Evolutionary conservation across 768 basidiomycete genomes (phyloP).

Genomic region (Rhizopogon vinicolor): DNA sequence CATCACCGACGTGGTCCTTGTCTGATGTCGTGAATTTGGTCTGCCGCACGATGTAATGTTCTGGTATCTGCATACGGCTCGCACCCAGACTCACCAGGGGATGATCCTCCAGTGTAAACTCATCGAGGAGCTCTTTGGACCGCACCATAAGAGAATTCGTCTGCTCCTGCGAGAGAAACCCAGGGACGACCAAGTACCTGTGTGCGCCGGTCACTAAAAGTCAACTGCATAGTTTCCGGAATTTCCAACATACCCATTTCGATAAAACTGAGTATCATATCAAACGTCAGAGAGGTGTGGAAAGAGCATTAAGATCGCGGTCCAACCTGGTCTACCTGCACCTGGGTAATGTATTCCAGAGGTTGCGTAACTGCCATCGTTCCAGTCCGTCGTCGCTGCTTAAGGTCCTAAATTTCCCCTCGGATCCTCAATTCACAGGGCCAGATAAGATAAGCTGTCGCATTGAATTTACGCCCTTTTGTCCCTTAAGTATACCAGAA

Average conservation of each 20-base stretch:
- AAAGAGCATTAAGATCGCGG: neutral
- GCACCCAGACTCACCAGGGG: conserved; percentile 54
- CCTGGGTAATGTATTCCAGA: conserved; percentile 47
- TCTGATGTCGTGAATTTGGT: conserved; percentile 86
- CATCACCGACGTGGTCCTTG: conserved; percentile 78
- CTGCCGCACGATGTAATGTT: conserved; percentile 30
- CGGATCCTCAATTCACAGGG: no score
- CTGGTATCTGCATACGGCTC: neutral
- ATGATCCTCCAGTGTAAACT: conserved; percentile 74
- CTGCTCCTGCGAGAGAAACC: conserved; percentile 61
- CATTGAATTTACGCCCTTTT: no score
- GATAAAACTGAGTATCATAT: conserved; percentile 41
- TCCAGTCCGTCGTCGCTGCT: neutral
- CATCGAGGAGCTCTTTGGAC: conserved; percentile 72
- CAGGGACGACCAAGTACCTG: conserved; percentile 77
- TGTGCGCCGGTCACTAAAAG: neutral
- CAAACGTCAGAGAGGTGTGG: neutral
- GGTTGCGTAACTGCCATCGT: neutral
- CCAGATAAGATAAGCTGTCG: neutral
- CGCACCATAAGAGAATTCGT: conserved; percentile 58
- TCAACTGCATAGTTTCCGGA: neutral
- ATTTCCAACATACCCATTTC: conserved; percentile 44
- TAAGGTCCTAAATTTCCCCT: no score
- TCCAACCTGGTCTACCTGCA: conserved; percentile 55
- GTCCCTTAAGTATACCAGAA: neutral